Conservation (phyloP, 768 basidiomycete species). For the Lanmaoa rubissima region DNA sequence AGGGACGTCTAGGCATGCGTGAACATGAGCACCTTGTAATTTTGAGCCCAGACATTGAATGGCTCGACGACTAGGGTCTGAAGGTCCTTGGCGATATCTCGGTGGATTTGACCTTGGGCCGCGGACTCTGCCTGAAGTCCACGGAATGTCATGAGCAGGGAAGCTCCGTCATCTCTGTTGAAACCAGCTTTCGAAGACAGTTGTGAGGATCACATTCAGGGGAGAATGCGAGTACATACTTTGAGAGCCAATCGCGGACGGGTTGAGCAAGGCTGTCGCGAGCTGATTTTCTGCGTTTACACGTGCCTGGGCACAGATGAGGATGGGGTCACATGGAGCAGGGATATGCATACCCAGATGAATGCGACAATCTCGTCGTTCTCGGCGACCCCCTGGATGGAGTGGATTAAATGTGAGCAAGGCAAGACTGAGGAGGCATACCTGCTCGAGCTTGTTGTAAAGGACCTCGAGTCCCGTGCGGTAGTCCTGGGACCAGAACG, state of each 20-base stretch:
- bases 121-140: constrained; percentile 74
- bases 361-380: constrained; percentile 82
- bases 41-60: constrained; percentile 75
- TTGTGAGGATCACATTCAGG: constrained; percentile 1
- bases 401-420: constrained; percentile 14
- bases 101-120: constrained; percentile 74
- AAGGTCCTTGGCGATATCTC: constrained; percentile 70
- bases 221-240: constrained; percentile 35
- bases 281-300: constrained; percentile 66
- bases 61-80: constrained; percentile 73
- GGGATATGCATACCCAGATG: constrained; percentile 61
- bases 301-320: constrained; percentile 55
- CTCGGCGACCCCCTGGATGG: constrained; percentile 69
- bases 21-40: constrained; percentile 54
- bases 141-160: constrained; percentile 73
- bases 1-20: constrained; percentile 5
- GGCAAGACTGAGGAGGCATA: constrained; percentile 27
- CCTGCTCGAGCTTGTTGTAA: constrained; percentile 77
- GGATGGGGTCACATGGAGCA: not conserved
- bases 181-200: constrained; percentile 57
- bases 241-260: constrained; percentile 46
- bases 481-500: constrained; percentile 95
- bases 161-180: constrained; percentile 79
- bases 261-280: constrained; percentile 55
- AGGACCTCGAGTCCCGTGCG: constrained; percentile 77